These are phyloP conservation scores for Bacidia gigantensis DNA, from an alignment of 495 filamentous ascomycete species.

Conservation along the genomic window DNA sequence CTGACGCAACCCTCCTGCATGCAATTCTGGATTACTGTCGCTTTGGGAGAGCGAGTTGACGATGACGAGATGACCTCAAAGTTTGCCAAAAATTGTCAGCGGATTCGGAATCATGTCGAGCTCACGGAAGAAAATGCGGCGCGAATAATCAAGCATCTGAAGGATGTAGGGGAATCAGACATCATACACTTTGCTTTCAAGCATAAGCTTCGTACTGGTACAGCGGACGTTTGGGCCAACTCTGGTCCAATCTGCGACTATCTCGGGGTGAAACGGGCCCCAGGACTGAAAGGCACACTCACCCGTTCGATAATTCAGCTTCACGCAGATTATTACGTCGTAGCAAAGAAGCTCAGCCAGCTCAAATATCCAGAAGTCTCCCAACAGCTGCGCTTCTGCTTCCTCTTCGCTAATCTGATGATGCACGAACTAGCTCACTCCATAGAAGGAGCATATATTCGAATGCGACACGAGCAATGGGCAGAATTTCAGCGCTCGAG, in stretches of 20 bases:
- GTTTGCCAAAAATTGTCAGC: constrained; percentile 10
- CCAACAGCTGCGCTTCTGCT: constrained; percentile 19
- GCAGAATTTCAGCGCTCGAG: constrained; percentile 9
- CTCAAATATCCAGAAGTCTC: constrained; percentile 16
- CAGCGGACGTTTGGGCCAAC: constrained; percentile 4
- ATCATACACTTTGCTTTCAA: constrained; percentile 17
- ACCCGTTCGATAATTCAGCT: constrained; percentile 14
- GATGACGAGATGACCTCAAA: constrained; percentile 14
- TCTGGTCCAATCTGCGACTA: constrained; percentile 16
- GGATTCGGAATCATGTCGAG: constrained; percentile 15
- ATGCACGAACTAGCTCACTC: constrained; percentile 19
- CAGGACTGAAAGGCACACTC: constrained; percentile 4
- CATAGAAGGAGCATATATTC: constrained; percentile 13
- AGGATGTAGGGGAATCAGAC: constrained; percentile 8
- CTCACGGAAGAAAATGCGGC: constrained; percentile 12
- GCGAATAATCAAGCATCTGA: constrained; percentile 12
- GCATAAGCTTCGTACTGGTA: neutral
- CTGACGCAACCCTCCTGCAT: constrained; percentile 17
- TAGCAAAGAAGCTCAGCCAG: constrained; percentile 16
- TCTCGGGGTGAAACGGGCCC: constrained; percentile 3
- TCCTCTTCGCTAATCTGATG: constrained; percentile 15
- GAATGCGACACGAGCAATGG: constrained; percentile 14
- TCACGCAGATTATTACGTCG: constrained; percentile 15
- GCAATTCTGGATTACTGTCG: constrained; percentile 20
- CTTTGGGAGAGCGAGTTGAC: constrained; percentile 10